A percentile compares a stretch with the other conserved stretches of the same genome.
phyloP scores from a whole-genome alignment of 345 rosid genomes.

The Linum lewisii region DNA sequence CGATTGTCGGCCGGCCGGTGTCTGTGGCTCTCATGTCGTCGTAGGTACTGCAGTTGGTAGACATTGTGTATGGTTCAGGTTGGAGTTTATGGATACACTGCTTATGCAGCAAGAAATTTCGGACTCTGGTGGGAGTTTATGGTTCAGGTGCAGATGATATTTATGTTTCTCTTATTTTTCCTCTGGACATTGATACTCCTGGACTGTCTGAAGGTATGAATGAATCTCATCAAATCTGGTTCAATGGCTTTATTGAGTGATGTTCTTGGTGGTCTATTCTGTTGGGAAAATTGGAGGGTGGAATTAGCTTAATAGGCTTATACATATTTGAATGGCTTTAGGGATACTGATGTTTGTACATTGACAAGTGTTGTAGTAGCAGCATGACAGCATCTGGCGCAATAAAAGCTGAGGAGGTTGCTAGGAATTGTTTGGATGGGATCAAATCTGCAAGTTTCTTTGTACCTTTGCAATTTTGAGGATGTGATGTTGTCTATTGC shows the following conservation, averaged over 20 bases:
- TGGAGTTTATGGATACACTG: conserved; percentile 82
- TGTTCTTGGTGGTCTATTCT: no score
- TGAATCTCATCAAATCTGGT: background rate
- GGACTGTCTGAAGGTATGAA: conserved; percentile 57
- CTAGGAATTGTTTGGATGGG: conserved; percentile 57
- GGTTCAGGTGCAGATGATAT: conserved; percentile 71
- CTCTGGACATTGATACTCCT: conserved; percentile 82
- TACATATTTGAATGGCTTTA: no score
- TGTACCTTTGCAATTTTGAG: conserved; percentile 64
- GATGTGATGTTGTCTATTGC: conserved; percentile 51
- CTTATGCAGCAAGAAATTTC: conserved; percentile 77
- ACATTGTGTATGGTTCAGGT: conserved; percentile 30
- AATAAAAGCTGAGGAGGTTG: conserved; percentile 77
- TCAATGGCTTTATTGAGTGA: no score
- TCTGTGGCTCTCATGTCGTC: conserved; percentile 72
- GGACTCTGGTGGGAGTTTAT: conserved; percentile 78
- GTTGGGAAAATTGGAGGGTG: no score
- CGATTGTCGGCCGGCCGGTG: conserved; percentile 38
- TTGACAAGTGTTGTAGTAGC: conserved; percentile 49
- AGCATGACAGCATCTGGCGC: conserved; percentile 45
- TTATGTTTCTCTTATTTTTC: conserved; percentile 66
- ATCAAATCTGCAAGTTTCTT: conserved; percentile 56
- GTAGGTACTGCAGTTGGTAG: conserved; percentile 32
- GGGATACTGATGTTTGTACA: conserved; percentile 4
- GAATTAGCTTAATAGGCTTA: no score